These are phyloP conservation scores for Stagonosporopsis tanaceti DNA, from an alignment of 2,329 filamentous ascomycete genomes.

Conservation along the genomic window DNA sequence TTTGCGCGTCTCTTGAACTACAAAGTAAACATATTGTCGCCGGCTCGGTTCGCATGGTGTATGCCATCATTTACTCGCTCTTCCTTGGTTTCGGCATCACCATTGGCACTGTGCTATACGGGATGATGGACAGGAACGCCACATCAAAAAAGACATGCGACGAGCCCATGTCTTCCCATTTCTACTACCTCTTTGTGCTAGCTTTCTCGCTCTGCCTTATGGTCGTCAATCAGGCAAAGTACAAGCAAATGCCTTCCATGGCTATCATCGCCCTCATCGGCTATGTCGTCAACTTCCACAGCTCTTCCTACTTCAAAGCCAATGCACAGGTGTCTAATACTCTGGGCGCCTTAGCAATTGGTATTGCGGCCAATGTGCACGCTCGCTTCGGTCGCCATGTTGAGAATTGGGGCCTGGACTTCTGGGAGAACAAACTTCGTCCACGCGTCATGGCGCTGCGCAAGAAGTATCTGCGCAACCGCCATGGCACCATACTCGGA, in stretches of 20 bases:
- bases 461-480: constrained; percentile 35
- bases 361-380: constrained; percentile 81
- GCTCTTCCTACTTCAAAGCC: constrained; percentile 68
- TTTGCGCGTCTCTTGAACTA: constrained; percentile 59
- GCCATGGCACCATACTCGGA: constrained; percentile 25
- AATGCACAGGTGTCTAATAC: constrained; percentile 81
- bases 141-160: constrained; percentile 54
- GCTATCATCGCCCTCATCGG: constrained; percentile 75
- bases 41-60: constrained; percentile 61
- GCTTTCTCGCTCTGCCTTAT: constrained; percentile 77
- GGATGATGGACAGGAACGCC: constrained; percentile 57
- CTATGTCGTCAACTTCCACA: constrained; percentile 79
- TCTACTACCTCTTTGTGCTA: constrained; percentile 76
- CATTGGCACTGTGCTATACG: constrained; percentile 59
- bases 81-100: constrained; percentile 62
- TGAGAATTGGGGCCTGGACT: constrained; percentile 63
- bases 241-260: constrained; percentile 80
- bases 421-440: constrained; percentile 61
- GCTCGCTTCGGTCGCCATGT: constrained; percentile 69
- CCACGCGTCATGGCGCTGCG: constrained; percentile 46
- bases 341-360: constrained; percentile 77
- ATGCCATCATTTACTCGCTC: constrained; percentile 62
- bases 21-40: constrained; percentile 59
- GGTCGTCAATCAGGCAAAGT: constrained; percentile 82
- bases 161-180: constrained; percentile 59